Evolutionary conservation across 78 protist species (phyloP).

Genomic region (Dictyostelium citrinum): DNA sequence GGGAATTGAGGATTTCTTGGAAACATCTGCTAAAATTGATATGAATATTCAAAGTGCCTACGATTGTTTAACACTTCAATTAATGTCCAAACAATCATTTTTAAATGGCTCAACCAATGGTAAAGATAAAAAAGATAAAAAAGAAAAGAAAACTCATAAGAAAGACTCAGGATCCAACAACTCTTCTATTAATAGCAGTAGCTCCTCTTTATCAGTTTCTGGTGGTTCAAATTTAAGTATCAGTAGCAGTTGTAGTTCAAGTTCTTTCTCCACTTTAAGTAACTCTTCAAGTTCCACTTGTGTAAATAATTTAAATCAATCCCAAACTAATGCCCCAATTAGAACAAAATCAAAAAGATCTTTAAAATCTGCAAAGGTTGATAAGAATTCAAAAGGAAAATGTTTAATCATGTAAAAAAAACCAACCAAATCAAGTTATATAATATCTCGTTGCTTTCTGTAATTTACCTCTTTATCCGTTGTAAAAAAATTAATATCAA

Average conservation of each 20-base stretch:
- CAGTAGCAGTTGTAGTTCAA: neutral
- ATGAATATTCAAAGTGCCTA: slow-evolving; percentile 83
- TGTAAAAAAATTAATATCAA: neutral
- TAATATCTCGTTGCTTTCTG: neutral
- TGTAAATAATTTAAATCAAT: neutral
- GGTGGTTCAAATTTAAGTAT: neutral
- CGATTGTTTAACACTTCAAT: slow-evolving; percentile 64
- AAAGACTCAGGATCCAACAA: neutral
- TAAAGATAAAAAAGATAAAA: neutral
- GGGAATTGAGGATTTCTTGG: slow-evolving; percentile 73
- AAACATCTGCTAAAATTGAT: slow-evolving; percentile 78
- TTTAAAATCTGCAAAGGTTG: neutral
- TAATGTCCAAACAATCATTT: neutral
- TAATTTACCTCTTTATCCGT: neutral
- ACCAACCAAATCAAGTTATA: neutral
- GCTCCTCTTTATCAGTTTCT: neutral
- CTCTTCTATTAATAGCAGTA: neutral
- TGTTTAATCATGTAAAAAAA: neutral
- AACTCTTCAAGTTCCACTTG: neutral
- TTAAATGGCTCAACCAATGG: neutral
- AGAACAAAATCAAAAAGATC: neutral
- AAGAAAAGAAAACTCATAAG: slow-evolving; percentile 8
- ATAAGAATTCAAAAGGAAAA: neutral
- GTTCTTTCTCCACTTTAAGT: neutral
- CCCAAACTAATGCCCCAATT: neutral